Base-by-base conservation (phyloP, 1,284 basidiomycete species). In the Trichosporon faecale region DNA sequence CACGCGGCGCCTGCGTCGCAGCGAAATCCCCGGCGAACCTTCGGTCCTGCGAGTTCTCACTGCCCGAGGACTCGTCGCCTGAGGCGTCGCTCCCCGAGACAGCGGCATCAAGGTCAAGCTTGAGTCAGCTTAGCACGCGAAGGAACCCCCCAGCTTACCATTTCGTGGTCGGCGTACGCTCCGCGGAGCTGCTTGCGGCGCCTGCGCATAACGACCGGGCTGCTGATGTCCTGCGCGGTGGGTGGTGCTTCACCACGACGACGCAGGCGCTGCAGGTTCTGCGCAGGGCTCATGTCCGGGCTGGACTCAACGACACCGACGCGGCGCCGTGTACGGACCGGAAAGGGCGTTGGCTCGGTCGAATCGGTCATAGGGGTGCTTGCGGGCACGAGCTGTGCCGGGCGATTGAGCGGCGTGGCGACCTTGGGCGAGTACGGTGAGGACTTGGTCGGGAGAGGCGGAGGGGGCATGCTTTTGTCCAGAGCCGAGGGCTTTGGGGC, bases 1-100 rank as follows among this genome's bases (percentile, higher is more conserved):
- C 85, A 11, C 70, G 72, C 0, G 83, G 84, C 0, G 83, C 84
- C 74, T 86, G 85, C 1, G 85, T 86, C 2, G 85, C 80, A 46
- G 74, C 68, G 63, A 83, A 86, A 8, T 83, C 80, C 0, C 83
- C 84, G 7, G 81, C 84, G 72, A 86, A 84, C 9, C 65, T 63
- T 2, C 78, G 76, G 68, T 84, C 85, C 64, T 82, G 79, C 69
- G 84, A 81, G 31, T 72, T 72, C 46, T 84, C 84, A 23, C 77
- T 76, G 18, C 79, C 83, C 1, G 78, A 81, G 6, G 74, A 73
- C 68, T 80, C 78, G 60, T 80, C 80, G 8, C 74, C 74, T 4
- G 70, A 78, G 37, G 40, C 40, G 4, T 77, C 76, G 3, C 74
- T 74, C 3, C 79, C 81, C 0, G 80, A 82, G 2, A 80, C 71